Base-by-base conservation (phyloP, 2,329 filamentous ascomycete species). In the Paradendryphiella salina region DNA sequence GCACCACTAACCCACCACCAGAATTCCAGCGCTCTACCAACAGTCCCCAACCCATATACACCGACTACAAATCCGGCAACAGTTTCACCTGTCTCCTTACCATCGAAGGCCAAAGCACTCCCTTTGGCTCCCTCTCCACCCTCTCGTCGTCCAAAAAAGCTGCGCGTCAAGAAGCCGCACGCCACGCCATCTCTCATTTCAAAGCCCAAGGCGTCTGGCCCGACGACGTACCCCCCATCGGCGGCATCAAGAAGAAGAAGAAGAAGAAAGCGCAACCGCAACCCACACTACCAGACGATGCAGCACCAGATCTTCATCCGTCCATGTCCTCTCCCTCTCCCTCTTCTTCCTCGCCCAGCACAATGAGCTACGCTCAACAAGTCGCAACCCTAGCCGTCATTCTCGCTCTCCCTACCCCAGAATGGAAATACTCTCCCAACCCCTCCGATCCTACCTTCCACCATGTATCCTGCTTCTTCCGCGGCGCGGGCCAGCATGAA, bases 111-210 rank as follows among this genome's bases (percentile, higher is more conserved):
- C 59, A 65, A 14, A 37, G 53, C 7, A 5, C 31, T 0, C 43
- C 63, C 17, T 77, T 77, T 50, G 76, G 77, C 51, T 67, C 65
- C 18, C 57, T 60, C 8, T 54, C 55, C 2, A 49, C 54, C 0
- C 59, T 68, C 8, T 76, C 75, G 59, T 46, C 61, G 4, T 70
- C 57, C 26, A 79, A 79, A 46, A 73, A 75, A 51, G 63, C 66
- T 8, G 77, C 77, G 1, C 73, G 73, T 15, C 67, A 70, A 31
- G 64, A 70, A 43, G 75, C 76, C 15, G 76, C 77, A 7, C 59
- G 64, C 46, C 66, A 70, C 48, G 77, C 76, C 3, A 64, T 78
- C 14, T 56, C 70, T 20, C 72, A 75, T 66, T 71, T 78, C 48
- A 72, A 77, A 46, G 44, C 52, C 3, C 47, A 65, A 3, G 72